Percentiles rank a stretch among this genome's conserved stretches.
Conservation (phyloP, 345 rosid species). For the Ricinus communis region DNA sequence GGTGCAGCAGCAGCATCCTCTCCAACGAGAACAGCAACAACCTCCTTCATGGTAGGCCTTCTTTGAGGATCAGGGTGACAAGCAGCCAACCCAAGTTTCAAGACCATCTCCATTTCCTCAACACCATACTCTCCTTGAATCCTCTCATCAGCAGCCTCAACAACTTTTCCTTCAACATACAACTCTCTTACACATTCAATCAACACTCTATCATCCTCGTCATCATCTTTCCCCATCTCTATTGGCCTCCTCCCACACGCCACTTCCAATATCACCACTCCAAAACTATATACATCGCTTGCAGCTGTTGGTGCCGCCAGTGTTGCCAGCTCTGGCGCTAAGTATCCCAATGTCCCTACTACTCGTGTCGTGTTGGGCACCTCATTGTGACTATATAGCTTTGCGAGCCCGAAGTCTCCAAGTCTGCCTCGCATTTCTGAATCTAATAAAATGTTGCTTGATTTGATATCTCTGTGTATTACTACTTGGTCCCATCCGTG, state of each 20-base stretch:
- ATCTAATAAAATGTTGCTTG: conserved; percentile 77
- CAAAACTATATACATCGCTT: conserved; percentile 85
- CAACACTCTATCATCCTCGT: conserved; percentile 61
- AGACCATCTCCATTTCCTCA: conserved; percentile 60
- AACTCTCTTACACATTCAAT: conserved; percentile 71
- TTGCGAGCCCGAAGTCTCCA: conserved; percentile 88
- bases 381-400: conserved; percentile 70
- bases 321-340: conserved; percentile 78
- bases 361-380: conserved; percentile 78
- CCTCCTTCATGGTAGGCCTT: conserved; percentile 75
- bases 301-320: conserved; percentile 54
- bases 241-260: conserved; percentile 75
- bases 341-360: conserved; percentile 83
- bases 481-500: conserved; percentile 92
- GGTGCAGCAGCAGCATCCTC: conserved; percentile 42
- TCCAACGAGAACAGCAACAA: conserved; percentile 53
- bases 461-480: conserved; percentile 76
- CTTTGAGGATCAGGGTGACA: conserved; percentile 71
- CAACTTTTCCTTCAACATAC: conserved; percentile 48
- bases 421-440: conserved; percentile 77
- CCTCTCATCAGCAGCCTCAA: conserved; percentile 60
- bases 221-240: conserved; percentile 39
- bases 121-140: conserved; percentile 41
- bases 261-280: conserved; percentile 80
- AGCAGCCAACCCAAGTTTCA: conserved; percentile 85